A percentile compares a stretch with the other conserved stretches of the same genome.
These are phyloP conservation scores for Pestalotiopsis sp. DNA, from an alignment of 2,329 filamentous ascomycete species.

Conservation along the genomic window DNA sequence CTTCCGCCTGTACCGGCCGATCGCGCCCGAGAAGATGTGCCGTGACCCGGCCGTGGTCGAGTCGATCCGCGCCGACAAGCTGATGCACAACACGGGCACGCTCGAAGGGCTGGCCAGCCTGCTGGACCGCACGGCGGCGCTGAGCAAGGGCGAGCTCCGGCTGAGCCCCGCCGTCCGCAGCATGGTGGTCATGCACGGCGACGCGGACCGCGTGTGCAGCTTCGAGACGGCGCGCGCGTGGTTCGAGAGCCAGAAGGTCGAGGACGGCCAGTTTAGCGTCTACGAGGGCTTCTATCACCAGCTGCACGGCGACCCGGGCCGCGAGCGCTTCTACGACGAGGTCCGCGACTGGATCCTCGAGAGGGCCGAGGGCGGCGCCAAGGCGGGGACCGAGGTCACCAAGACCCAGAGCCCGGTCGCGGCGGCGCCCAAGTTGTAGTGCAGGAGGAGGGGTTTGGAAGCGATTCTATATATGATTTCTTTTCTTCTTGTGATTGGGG, in stretches of 20 bases:
- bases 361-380: constrained; percentile 26
- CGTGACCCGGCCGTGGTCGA: constrained; percentile 67
- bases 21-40: constrained; percentile 66
- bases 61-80: constrained; percentile 64
- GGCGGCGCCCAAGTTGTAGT: not conserved
- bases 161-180: constrained; percentile 59
- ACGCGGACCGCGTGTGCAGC: constrained; percentile 70
- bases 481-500: not conserved
- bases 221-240: constrained; percentile 67
- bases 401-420: not conserved
- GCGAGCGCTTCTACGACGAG: constrained; percentile 59
- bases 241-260: constrained; percentile 57
- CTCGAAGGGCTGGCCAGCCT: constrained; percentile 78
- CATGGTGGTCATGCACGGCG: constrained; percentile 77
- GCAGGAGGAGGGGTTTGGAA: not conserved
- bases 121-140: constrained; percentile 69
- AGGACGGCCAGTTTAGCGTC: constrained; percentile 70
- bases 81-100: constrained; percentile 84
- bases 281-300: constrained; percentile 84
- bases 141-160: constrained; percentile 58
- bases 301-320: constrained; percentile 62
- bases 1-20: constrained; percentile 65
- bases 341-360: constrained; percentile 68
- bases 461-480: not conserved
- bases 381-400: constrained; percentile 5